Evolutionary conservation across 257 asterid species (phyloP).

Genomic region (Solanum peruvianum): DNA sequence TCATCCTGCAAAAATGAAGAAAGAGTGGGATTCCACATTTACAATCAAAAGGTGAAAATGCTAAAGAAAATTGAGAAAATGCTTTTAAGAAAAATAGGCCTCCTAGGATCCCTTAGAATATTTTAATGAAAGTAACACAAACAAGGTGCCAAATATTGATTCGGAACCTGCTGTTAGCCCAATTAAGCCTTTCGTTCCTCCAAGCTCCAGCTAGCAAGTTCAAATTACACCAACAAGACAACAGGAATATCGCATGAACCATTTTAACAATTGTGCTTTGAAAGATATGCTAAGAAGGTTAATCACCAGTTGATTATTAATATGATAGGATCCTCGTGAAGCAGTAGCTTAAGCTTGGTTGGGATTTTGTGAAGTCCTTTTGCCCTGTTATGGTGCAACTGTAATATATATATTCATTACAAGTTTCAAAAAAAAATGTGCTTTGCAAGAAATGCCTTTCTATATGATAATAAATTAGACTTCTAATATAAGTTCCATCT

Average conservation of each 20-base stretch:
- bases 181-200: background rate
- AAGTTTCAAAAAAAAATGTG: background rate
- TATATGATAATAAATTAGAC: background rate
- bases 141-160: background rate
- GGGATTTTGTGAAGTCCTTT: background rate
- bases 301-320: background rate
- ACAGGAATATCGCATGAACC: background rate
- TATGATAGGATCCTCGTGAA: background rate
- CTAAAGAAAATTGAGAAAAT: background rate
- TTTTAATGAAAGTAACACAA: background rate
- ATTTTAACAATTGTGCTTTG: background rate
- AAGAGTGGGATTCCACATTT: background rate
- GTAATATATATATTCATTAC: background rate
- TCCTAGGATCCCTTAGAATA: background rate
- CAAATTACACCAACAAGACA: background rate
- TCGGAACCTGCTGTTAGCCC: background rate
- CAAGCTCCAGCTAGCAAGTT: background rate
- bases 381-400: background rate
- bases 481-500: background rate
- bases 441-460: background rate
- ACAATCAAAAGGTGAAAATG: background rate
- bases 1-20: constrained; percentile 37
- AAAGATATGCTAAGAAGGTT: background rate
- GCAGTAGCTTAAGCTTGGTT: background rate
- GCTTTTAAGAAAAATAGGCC: background rate